Percentiles rank a stretch among this genome's conserved stretches.
Evolutionary conservation across 2,329 filamentous ascomycete species (phyloP).

Genomic region (Alternaria consortialis): DNA sequence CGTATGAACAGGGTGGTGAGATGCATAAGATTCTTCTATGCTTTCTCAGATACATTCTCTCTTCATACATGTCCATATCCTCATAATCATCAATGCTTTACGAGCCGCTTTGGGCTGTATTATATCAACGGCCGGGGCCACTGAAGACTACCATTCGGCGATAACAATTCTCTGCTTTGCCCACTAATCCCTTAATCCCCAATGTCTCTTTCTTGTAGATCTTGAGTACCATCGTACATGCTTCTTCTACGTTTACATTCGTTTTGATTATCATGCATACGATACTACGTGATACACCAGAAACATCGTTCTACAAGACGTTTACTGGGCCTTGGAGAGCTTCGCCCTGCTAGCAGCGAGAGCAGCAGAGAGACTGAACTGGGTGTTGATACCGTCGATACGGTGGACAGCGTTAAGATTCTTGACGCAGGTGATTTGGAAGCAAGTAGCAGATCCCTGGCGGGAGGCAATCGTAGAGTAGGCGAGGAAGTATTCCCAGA

Average conservation of each 20-base stretch:
- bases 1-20: not conserved
- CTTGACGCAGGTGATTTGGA: conserved; percentile 86
- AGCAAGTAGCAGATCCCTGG: conserved; percentile 85
- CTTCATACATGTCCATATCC: not conserved
- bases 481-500: conserved; percentile 92
- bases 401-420: conserved; percentile 89
- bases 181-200: not conserved
- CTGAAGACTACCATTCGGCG: not conserved
- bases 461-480: conserved; percentile 85
- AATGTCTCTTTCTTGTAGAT: not conserved
- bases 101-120: not conserved
- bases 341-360: conserved; percentile 60
- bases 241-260: not conserved
- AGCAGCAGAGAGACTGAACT: conserved; percentile 75
- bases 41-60: not conserved
- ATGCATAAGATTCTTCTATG: not conserved
- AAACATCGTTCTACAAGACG: not conserved
- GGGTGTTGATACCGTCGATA: conserved; percentile 74
- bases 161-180: not conserved
- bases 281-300: not conserved
- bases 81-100: not conserved
- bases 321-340: conserved; percentile 24
- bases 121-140: not conserved
- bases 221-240: not conserved
- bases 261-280: not conserved